A percentile compares a stretch with the other conserved stretches of the same genome.
These are phyloP conservation scores for Ganoderma resinaceum DNA, from an alignment of 1,284 basidiomycete species.

Conservation along the genomic window DNA sequence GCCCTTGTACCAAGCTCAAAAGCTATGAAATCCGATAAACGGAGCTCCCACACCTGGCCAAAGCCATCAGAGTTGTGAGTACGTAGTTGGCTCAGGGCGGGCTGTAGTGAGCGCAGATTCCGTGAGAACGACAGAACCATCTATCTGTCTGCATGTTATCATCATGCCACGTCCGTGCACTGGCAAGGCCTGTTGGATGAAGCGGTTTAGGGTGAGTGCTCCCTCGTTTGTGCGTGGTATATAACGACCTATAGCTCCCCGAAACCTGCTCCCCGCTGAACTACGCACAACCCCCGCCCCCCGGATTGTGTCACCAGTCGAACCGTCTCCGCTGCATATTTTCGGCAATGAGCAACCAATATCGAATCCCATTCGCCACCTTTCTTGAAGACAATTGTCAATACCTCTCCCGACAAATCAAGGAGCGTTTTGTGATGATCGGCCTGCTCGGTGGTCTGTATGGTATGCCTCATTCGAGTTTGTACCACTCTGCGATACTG, in stretches of 20 bases:
- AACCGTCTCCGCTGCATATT: neutral
- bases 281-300: too few relatives aligned
- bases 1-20: neutral
- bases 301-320: too few relatives aligned
- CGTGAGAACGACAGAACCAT: too few relatives aligned
- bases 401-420: neutral
- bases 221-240: too few relatives aligned
- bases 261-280: too few relatives aligned
- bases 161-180: too few relatives aligned
- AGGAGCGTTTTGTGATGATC: neutral
- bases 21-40: neutral
- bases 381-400: neutral
- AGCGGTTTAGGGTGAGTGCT: too few relatives aligned
- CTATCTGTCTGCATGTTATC: too few relatives aligned
- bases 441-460: neutral
- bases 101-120: neutral
- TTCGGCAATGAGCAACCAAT: neutral
- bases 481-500: neutral
- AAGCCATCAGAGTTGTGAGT: neutral
- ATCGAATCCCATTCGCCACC: neutral
- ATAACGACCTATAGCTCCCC: too few relatives aligned
- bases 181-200: too few relatives aligned
- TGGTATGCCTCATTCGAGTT: neutral
- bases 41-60: neutral
- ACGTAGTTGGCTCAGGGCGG: neutral